These are phyloP conservation scores for Caloboletus firmus DNA, from an alignment of 1,284 basidiomycete genomes.

Conservation along the genomic window DNA sequence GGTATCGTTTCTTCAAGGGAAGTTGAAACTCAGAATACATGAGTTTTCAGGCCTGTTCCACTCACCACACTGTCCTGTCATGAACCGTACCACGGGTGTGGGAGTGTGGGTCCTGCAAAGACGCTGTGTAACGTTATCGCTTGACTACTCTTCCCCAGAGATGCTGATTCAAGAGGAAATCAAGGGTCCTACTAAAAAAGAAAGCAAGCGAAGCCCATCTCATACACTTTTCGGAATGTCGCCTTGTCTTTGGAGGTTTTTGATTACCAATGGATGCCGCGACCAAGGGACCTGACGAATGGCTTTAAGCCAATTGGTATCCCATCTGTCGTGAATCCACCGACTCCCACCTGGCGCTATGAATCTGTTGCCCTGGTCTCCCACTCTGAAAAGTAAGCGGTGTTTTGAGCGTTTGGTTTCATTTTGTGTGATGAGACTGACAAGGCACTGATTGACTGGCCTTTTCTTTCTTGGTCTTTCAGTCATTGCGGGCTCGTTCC, in stretches of 20 bases:
- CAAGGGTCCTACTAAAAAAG: too few species aligned
- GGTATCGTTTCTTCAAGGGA: background rate
- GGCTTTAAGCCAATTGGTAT: conserved; percentile 9
- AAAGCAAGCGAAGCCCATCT: too few species aligned
- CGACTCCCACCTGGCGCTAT: background rate
- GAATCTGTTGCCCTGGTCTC: conserved; percentile 11
- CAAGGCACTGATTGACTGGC: too few species aligned
- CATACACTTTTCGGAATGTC: too few species aligned
- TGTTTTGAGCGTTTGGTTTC: background rate
- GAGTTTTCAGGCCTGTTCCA: background rate
- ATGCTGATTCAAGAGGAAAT: too few species aligned
- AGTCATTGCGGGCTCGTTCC: conserved; percentile 18
- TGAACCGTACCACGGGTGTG: background rate
- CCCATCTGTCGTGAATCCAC: background rate
- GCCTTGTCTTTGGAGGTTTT: background rate
- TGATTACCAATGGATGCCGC: conserved; percentile 1
- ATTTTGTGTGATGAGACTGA: background rate
- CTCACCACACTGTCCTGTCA: background rate
- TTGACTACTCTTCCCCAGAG: too few species aligned
- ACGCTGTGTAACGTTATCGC: too few species aligned
- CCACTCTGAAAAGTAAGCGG: conserved; percentile 19
- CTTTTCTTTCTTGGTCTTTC: background rate
- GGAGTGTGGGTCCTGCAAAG: too few species aligned
- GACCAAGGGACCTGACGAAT: background rate
- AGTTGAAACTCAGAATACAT: too few species aligned